phyloP scores from a whole-genome alignment of 306 rosid genomes.

The Lablab purpureus region DNA sequence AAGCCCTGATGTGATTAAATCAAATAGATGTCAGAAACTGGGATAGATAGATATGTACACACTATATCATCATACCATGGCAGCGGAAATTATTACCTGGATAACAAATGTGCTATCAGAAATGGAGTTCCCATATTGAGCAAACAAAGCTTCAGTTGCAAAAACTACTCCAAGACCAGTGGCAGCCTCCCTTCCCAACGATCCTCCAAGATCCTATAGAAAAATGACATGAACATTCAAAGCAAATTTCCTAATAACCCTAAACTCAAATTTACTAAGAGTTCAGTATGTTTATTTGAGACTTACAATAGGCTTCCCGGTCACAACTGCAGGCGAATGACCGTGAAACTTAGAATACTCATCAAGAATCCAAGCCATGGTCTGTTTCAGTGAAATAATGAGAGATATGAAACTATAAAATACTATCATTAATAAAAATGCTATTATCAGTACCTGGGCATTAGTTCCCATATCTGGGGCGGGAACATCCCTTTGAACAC shows the following conservation, averaged over 20 bases:
- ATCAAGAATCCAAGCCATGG: conserved; percentile 91
- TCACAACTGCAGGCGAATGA: conserved; percentile 79
- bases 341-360: conserved; percentile 90
- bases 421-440: no score
- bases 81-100: conserved; percentile 55
- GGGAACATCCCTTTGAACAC: conserved; percentile 75
- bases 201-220: conserved; percentile 78
- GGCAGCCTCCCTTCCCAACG: conserved; percentile 80
- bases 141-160: conserved; percentile 72
- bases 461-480: conserved; percentile 91
- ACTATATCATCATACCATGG: conserved; percentile 5
- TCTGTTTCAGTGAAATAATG: conserved; percentile 50
- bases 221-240: not conserved
- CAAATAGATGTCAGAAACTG: conserved; percentile 8
- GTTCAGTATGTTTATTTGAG: not conserved
- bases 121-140: conserved; percentile 68
- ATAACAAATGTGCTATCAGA: conserved; percentile 62
- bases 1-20: conserved; percentile 58
- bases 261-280: no score
- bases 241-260: not conserved
- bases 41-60: not conserved
- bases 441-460: conserved; percentile 57
- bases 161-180: conserved; percentile 74
- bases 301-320: conserved; percentile 79
- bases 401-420: conserved; percentile 3